Evolutionary conservation across 176 grass and related monocot genomes (phyloP).

Genomic region (Hordeum vulgare): MorexV3_pseudomolecules_assembly NC_058524.1:581109136-581109635

Average conservation of each 20-base stretch:
- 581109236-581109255: conserved; percentile 36
- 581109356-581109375: conserved; percentile 99
- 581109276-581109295: conserved; percentile 58
- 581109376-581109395: conserved; percentile 78
- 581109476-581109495: neutral
- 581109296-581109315: conserved; percentile 71
- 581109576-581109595: neutral
- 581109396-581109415: conserved; percentile 88
- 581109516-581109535: neutral
- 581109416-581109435: conserved; percentile 98
- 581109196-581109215: conserved; percentile 12
- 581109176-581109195: neutral
- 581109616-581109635: neutral
- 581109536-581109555: neutral
- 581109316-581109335: conserved; percentile 94
- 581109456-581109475: conserved; percentile 43
- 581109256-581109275: conserved; percentile 69
- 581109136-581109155: neutral
- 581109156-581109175: neutral
- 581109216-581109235: conserved; percentile 10
- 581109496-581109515: neutral
- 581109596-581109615: neutral
- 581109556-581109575: neutral
- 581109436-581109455: conserved; percentile 48
- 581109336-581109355: conserved; percentile 93